phyloP scores from a whole-genome alignment of 306 rosid species.

The Arachis stenosperma region DNA sequence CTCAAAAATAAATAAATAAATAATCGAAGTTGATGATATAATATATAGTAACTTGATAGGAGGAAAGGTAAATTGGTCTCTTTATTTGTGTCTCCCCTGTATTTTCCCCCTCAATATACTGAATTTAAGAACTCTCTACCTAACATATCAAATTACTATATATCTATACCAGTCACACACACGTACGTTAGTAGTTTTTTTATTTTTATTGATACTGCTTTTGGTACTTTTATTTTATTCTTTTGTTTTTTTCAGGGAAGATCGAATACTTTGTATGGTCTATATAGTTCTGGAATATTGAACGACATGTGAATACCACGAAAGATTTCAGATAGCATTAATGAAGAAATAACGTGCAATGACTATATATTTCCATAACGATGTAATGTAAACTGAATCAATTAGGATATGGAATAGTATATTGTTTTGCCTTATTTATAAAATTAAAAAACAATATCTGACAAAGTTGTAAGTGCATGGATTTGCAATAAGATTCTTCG shows the following conservation, averaged over 20 bases:
- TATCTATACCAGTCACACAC: no score
- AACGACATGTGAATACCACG: neutral
- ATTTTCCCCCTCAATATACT: no score
- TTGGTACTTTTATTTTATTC: no score
- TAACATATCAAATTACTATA: no score
- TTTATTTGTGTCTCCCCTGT: no score
- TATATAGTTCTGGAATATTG: neutral
- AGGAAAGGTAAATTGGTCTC: neutral
- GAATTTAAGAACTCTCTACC: no score
- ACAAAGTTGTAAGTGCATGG: constrained; percentile 43
- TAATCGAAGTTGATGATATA: neutral
- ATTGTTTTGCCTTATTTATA: constrained; percentile 10
- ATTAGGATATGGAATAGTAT: constrained; percentile 24
- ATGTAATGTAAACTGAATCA: neutral
- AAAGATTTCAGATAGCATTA: neutral
- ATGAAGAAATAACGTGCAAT: neutral
- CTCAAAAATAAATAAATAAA: neutral
- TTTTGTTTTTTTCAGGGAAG: no score
- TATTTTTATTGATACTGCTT: no score
- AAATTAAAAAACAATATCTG: constrained; percentile 44
- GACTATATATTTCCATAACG: neutral
- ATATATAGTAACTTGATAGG: neutral
- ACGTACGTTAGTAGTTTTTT: no score
- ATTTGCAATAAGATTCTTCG: constrained; percentile 46
- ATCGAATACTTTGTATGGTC: no score